phyloP scores from a whole-genome alignment of 2,329 filamentous ascomycete species.

The Fusarium euwallaceae region DNA sequence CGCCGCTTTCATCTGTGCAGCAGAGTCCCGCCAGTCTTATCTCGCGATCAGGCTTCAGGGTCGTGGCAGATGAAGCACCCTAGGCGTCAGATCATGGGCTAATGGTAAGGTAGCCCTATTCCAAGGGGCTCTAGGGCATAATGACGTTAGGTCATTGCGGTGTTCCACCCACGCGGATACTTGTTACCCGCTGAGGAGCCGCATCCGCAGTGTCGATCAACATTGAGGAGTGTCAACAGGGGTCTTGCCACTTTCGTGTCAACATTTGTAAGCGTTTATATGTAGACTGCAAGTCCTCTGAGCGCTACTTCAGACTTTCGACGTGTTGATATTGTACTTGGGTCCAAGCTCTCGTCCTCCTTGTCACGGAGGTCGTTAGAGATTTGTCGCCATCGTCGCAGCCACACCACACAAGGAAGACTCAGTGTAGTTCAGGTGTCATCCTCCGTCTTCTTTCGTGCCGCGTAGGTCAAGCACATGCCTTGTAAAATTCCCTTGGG shows the following conservation, averaged over 20 bases:
- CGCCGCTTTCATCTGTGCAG: neutral
- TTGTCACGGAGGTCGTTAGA: neutral
- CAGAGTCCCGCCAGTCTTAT: neutral
- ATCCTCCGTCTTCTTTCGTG: neutral
- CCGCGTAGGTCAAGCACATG: neutral
- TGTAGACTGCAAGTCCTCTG: neutral
- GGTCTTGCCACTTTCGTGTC: neutral
- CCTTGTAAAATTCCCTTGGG: too few relatives aligned
- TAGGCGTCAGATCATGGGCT: neutral
- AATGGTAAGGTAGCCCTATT: neutral
- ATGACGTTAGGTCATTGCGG: neutral
- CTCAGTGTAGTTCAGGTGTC: neutral
- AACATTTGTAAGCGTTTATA: neutral
- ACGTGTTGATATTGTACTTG: neutral
- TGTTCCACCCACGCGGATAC: neutral
- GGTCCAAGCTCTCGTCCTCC: neutral
- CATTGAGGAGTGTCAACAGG: neutral
- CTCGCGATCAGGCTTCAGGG: neutral
- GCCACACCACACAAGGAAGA: neutral
- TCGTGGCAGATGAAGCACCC: neutral
- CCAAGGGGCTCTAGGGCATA: neutral
- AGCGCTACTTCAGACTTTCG: neutral
- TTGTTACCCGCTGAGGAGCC: conserved; percentile 1
- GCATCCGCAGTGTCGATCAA: neutral
- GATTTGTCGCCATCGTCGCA: neutral